Percentiles rank a stretch among this genome's conserved stretches.
Conservation (phyloP, 176 grass and related monocot species). For the Eragrostis curvula region DNA sequence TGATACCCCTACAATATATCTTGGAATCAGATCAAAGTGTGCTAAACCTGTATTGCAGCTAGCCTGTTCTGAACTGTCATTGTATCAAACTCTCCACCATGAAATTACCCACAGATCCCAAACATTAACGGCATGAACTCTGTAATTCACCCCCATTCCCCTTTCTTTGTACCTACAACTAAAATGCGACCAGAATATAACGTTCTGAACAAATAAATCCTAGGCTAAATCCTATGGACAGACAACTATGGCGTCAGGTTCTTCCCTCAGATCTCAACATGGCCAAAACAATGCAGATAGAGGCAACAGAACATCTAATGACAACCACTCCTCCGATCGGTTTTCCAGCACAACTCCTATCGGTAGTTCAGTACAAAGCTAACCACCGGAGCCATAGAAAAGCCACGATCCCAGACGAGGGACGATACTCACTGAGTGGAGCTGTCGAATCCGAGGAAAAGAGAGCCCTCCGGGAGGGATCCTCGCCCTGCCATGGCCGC, state of each 20-base stretch:
- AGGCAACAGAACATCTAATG: not conserved
- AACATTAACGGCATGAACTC: not conserved
- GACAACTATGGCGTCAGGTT: not conserved
- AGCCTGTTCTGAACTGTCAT: not conserved
- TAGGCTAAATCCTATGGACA: not conserved
- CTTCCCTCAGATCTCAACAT: not conserved
- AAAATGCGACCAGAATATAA: not conserved
- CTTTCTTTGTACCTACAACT: not conserved
- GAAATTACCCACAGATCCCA: not conserved
- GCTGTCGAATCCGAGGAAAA: constrained; percentile 94
- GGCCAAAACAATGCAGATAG: not conserved
- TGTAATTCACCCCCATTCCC: not conserved
- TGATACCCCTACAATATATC: not conserved
- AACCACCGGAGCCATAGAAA: not conserved
- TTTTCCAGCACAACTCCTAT: not conserved
- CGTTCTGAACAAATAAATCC: not conserved
- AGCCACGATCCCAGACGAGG: not conserved
- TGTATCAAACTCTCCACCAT: not conserved
- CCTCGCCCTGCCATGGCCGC: constrained; percentile 49
- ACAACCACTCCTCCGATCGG: not conserved
- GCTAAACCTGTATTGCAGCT: not conserved
- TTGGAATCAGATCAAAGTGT: not conserved
- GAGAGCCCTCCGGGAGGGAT: constrained; percentile 67
- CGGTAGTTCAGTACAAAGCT: not conserved
- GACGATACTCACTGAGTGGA: constrained; percentile 80